Conservation (phyloP, 2,329 filamentous ascomycete species). For the Penicillium digitatum region DNA sequence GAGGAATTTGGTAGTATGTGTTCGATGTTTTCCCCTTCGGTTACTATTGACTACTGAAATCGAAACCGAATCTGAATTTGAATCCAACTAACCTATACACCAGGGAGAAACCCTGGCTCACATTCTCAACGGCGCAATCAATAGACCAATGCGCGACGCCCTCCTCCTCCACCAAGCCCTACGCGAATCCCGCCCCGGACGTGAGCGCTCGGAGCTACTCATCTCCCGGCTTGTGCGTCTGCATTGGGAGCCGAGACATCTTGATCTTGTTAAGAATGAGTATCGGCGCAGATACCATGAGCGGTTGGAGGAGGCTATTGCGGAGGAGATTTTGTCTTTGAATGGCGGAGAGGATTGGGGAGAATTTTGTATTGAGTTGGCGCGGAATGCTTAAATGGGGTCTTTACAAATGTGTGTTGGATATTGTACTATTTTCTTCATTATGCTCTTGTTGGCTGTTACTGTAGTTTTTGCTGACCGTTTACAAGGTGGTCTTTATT, state of each 20-base stretch:
- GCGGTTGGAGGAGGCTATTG: slow-evolving; percentile 72
- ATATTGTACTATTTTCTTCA: background rate
- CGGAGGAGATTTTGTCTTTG: slow-evolving; percentile 64
- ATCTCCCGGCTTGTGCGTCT: slow-evolving; percentile 82
- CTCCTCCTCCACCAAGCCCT: slow-evolving; percentile 88
- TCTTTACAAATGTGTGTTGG: background rate
- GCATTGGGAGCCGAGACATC: slow-evolving; percentile 86
- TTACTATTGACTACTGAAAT: background rate
- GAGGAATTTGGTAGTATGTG: slow-evolving; percentile 82
- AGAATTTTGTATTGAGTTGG: slow-evolving; percentile 66
- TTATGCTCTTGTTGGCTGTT: background rate
- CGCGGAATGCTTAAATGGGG: slow-evolving; percentile 25
- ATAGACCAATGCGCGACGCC: slow-evolving; percentile 88
- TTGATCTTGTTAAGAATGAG: slow-evolving; percentile 72
- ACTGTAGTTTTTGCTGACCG: background rate
- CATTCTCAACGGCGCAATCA: slow-evolving; percentile 94
- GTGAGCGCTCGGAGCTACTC: slow-evolving; percentile 78
- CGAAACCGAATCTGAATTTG: background rate
- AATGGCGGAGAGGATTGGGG: slow-evolving; percentile 59
- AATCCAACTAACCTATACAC: slow-evolving; percentile 11
- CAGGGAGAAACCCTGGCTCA: slow-evolving; percentile 93
- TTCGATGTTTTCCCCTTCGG: background rate
- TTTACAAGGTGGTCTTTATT: background rate
- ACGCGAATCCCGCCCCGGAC: slow-evolving; percentile 63
- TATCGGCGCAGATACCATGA: slow-evolving; percentile 73